Conservation (phyloP, 108 stramenopile species). For the Cyclotella baltica region DNA sequence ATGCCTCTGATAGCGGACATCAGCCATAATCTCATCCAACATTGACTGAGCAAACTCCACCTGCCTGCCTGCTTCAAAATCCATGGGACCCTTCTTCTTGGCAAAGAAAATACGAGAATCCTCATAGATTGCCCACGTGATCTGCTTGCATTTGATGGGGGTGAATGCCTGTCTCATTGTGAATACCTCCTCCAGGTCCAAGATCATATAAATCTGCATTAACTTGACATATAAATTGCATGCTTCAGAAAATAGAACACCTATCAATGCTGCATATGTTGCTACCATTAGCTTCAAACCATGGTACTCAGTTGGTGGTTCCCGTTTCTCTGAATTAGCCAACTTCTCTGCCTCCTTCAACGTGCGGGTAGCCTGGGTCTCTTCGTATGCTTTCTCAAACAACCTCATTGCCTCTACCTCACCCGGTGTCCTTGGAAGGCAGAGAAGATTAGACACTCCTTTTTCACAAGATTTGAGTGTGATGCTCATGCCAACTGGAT, state of each 20-base stretch:
- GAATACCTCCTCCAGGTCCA: neutral
- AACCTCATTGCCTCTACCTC: constrained; percentile 2
- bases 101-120: neutral
- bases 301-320: constrained; percentile 1
- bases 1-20: neutral
- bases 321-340: neutral
- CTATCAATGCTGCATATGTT: constrained; percentile 13
- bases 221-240: neutral
- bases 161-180: neutral
- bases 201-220: neutral
- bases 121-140: constrained; percentile 20
- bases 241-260: neutral
- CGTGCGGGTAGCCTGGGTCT: constrained; percentile 2
- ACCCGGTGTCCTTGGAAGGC: neutral
- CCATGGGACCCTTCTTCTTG: neutral
- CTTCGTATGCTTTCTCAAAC: constrained; percentile 4
- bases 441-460: constrained; percentile 3
- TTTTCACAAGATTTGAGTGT: neutral
- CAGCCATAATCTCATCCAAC: neutral
- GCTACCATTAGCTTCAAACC: constrained; percentile 4
- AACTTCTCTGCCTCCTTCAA: constrained; percentile 8
- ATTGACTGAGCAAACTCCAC: neutral
- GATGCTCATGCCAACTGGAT: neutral
- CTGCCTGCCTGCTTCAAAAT: neutral
- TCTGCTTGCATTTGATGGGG: neutral